Base-by-base conservation (phyloP, 805 yeast species). In the Maudiozyma saulgeensis region DNA sequence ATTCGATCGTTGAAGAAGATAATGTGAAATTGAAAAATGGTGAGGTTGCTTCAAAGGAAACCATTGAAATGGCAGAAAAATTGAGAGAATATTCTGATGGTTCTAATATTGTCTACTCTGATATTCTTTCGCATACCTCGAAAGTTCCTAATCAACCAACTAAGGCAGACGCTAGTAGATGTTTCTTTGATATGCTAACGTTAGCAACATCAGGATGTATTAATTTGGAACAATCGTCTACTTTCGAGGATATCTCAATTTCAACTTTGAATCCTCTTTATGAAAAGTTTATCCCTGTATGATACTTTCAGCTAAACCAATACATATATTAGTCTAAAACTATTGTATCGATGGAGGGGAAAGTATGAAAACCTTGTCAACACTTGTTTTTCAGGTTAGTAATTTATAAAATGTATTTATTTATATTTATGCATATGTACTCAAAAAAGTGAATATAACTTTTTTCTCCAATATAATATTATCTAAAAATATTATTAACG, bases 161-260 rank as follows among this genome's bases (percentile, higher is more conserved):
- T 49, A 48, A 46, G 12, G 4, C 16, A 11, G 62, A 59, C 41
- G 68, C 66, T 2, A 57, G 66, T 46, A 55, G 50, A 41, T 54
- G 85, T 47, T 89, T 89, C 66, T 89, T 88, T 58, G 95, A 89
- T 62, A 63, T 89, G 62, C 71, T 89, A 56, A 91, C 88, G 3
- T 71, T 89, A 51, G 95, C 95, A 1, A 83, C 93, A 5, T 73
- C 80, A 43, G 89, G 84, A 56, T 82, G 90, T 48, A 69, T 89
- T 43, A 69, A 71, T 12, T 65, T 88, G 41, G 67, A 77, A 38
- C 96, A 87, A 68, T 71, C 74, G 6, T 69, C 69, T 40, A 57
- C 83, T 19, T 87, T 81, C 54, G 83, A 82, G 3, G 78, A 76
- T 39, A 81, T 87, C 49, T 56, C 54, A n/a, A 73, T 86, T 34